These are phyloP conservation scores for Microstroma glucosiphilum DNA, from an alignment of 1,284 basidiomycete species.

Conservation along the genomic window DNA sequence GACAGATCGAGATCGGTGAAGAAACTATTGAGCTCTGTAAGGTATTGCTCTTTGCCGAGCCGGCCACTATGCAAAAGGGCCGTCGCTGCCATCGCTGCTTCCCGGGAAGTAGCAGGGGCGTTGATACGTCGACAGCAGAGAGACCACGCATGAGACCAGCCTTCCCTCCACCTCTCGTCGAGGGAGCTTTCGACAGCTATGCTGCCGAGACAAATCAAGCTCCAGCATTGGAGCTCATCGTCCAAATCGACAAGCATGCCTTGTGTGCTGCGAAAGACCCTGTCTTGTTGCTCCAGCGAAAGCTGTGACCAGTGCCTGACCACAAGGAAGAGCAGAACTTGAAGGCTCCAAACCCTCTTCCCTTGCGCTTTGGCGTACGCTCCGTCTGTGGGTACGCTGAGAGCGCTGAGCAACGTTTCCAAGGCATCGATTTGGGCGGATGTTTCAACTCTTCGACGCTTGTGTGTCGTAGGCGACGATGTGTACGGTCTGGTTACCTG, in stretches of 20 bases:
- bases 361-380: conserved; percentile 2
- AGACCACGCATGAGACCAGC: conserved; percentile 60
- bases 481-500: too few species aligned
- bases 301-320: conserved; percentile 66
- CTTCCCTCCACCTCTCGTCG: too few species aligned
- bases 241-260: conserved; percentile 65
- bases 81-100: conserved; percentile 71
- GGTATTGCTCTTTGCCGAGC: conserved; percentile 59
- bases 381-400: conserved; percentile 43
- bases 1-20: conserved; percentile 76
- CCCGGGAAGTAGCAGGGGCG: conserved; percentile 52
- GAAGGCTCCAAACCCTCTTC: conserved; percentile 59
- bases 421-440: background rate
- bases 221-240: conserved; percentile 67
- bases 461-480: too few species aligned
- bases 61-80: conserved; percentile 54
- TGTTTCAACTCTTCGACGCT: background rate
- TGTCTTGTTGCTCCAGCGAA: conserved; percentile 58
- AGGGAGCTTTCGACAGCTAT: conserved; percentile 46
- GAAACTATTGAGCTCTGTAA: conserved; percentile 67
- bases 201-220: conserved; percentile 68
- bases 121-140: conserved; percentile 69
- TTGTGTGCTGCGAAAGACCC: conserved; percentile 59
- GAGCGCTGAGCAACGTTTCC: conserved; percentile 48
- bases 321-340: conserved; percentile 76